Conservation (phyloP, 2,329 filamentous ascomycete genomes). For the Aureobasidium sp. region DNA sequence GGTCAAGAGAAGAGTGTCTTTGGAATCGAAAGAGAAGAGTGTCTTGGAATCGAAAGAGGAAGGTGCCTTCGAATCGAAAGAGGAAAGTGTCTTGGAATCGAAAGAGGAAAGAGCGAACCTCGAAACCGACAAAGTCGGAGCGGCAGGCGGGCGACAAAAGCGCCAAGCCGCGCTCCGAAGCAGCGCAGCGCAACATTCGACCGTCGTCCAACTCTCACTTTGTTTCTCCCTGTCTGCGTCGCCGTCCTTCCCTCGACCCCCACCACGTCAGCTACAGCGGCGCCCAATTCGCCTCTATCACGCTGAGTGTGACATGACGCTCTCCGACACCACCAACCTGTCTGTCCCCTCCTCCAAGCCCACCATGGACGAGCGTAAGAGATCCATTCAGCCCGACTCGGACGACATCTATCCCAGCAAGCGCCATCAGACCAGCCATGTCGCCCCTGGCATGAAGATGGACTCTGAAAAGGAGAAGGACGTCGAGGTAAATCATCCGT, state of each 20-base stretch:
- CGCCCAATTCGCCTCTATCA: neutral
- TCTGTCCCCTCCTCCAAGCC: constrained; percentile 73
- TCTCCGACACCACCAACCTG: constrained; percentile 67
- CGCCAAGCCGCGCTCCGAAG: neutral
- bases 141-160: neutral
- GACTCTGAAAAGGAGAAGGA: constrained; percentile 62
- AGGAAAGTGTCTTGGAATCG: too few relatives aligned
- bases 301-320: constrained; percentile 58
- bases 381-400: constrained; percentile 71
- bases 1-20: neutral
- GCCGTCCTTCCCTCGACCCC: neutral
- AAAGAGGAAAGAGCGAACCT: too few relatives aligned
- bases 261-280: constrained; percentile 5
- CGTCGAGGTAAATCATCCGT: constrained; percentile 57
- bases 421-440: constrained; percentile 70
- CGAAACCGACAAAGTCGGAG: neutral
- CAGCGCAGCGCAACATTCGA: neutral
- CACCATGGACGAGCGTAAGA: constrained; percentile 99
- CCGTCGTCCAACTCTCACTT: neutral
- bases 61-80: too few relatives aligned
- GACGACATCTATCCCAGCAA: constrained; percentile 85
- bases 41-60: too few relatives aligned
- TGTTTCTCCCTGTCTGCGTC: neutral
- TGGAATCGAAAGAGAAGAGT: too few relatives aligned
- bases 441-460: constrained; percentile 62